Evolutionary conservation across 305 asterid genomes (phyloP).

Genomic region (Rubia tinctorum): DNA sequence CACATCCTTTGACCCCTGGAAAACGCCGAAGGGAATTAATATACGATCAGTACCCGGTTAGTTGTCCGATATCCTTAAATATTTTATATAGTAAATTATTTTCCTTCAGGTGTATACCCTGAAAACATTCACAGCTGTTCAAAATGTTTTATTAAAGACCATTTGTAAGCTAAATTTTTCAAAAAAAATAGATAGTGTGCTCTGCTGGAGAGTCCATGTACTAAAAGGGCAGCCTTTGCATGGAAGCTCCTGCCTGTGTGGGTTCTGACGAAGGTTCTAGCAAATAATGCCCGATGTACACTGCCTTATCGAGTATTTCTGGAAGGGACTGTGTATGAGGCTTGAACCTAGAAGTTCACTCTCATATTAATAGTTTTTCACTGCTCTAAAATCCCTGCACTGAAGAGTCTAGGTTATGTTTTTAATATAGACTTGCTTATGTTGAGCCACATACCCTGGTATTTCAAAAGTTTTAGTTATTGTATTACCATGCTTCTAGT

Average conservation of each 20-base stretch:
- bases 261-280: not conserved
- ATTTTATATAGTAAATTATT: not conserved
- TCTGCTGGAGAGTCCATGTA: not conserved
- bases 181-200: not conserved
- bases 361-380: too few relatives aligned
- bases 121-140: not conserved
- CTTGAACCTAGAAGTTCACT: too few relatives aligned
- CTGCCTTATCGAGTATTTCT: too few relatives aligned
- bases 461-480: not conserved
- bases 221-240: not conserved
- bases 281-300: too few relatives aligned
- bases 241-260: not conserved
- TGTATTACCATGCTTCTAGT: not conserved
- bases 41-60: conserved; percentile 80
- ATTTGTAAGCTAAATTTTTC: not conserved
- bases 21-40: conserved; percentile 80
- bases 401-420: not conserved
- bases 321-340: too few relatives aligned
- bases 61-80: conserved; percentile 13
- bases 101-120: not conserved
- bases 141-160: not conserved
- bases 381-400: not conserved
- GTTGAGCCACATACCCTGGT: not conserved
- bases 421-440: not conserved
- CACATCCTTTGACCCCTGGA: conserved; percentile 85